A percentile compares a stretch with the other conserved stretches of the same genome.
Evolutionary conservation across 331 rosid genomes (phyloP).

Genomic region (Malus hybrid): DNA sequence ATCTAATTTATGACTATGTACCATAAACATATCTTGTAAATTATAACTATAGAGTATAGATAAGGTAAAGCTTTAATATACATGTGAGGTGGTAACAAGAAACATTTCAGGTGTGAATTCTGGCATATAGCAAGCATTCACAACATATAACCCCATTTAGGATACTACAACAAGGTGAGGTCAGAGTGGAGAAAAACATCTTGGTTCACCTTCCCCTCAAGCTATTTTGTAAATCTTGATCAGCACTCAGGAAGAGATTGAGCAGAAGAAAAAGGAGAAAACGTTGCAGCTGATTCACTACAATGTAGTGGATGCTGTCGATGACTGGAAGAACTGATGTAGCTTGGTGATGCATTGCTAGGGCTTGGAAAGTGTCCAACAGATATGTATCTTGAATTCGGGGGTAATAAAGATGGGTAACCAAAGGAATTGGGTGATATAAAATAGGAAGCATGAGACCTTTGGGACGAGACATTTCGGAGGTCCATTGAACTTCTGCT

Average conservation of each 20-base stretch:
- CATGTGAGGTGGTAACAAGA: slow-evolving; percentile 12
- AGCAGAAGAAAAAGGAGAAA: slow-evolving; percentile 87
- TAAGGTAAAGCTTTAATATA: slow-evolving; percentile 4
- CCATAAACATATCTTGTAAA: slow-evolving; percentile 2
- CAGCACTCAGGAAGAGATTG: slow-evolving; percentile 83
- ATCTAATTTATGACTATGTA: background rate
- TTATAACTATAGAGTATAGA: background rate
- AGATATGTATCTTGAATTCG: slow-evolving; percentile 63
- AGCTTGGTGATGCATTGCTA: slow-evolving; percentile 58
- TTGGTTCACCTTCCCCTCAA: slow-evolving; percentile 3
- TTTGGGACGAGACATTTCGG: slow-evolving; percentile 75
- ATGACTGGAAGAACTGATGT: slow-evolving; percentile 60
- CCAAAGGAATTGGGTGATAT: slow-evolving; percentile 63
- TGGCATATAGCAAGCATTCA: background rate
- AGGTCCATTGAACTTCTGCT: slow-evolving; percentile 78
- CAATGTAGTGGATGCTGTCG: slow-evolving; percentile 64
- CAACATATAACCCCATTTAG: background rate
- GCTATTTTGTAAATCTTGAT: slow-evolving; percentile 9
- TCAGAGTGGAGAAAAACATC: slow-evolving; percentile 9
- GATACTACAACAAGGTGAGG: background rate
- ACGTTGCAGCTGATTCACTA: slow-evolving; percentile 81
- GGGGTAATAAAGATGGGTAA: slow-evolving; percentile 76
- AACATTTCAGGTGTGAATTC: slow-evolving; percentile 21
- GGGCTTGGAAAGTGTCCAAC: slow-evolving; percentile 59
- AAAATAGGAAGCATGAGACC: slow-evolving; percentile 71